A percentile compares a stretch with the other conserved stretches of the same genome.
phyloP scores from a whole-genome alignment of 371 early-diverging fungal species.

The Quaeritorhiza haematococci region DNA sequence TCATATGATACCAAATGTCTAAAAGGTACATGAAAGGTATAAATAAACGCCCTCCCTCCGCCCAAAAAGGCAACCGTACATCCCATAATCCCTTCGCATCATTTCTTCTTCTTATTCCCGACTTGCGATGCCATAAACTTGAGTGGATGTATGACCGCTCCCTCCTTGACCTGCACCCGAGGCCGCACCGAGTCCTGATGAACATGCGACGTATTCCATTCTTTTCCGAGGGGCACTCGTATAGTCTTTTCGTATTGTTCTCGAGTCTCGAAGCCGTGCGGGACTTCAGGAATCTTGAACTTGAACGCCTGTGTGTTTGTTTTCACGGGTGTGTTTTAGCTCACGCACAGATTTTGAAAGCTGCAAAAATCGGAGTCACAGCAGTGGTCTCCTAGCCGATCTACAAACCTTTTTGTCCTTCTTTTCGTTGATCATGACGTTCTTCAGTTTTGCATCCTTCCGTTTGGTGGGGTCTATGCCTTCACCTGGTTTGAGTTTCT shows the following conservation, averaged over 20 bases:
- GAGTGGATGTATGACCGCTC: conserved; percentile 83
- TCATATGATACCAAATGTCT: too few relatives aligned
- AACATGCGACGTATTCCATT: conserved; percentile 85
- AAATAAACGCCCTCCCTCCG: too few relatives aligned
- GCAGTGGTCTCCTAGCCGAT: not conserved
- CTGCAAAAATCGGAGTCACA: not conserved
- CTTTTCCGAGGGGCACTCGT: conserved; percentile 82
- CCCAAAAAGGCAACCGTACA: too few relatives aligned
- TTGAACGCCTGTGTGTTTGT: conserved; percentile 59
- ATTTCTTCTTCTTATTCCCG: too few relatives aligned
- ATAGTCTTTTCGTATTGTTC: conserved; percentile 86
- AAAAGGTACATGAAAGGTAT: too few relatives aligned
- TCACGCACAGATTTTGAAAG: conserved; percentile 2
- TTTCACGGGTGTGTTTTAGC: not conserved
- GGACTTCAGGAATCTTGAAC: conserved; percentile 67
- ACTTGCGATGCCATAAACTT: too few relatives aligned
- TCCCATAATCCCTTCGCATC: too few relatives aligned
- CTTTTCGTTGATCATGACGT: conserved; percentile 91
- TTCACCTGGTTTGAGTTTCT: conserved; percentile 47
- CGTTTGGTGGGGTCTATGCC: conserved; percentile 66
- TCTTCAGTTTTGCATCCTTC: conserved; percentile 70
- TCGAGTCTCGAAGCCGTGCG: conserved; percentile 77
- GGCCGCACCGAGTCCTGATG: conserved; percentile 75
- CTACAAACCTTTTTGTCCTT: conserved; percentile 62
- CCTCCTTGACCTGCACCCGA: conserved; percentile 74